Base-by-base conservation (phyloP, 2,329 filamentous ascomycete species). In the Dactylonectria estremocensis region DNA sequence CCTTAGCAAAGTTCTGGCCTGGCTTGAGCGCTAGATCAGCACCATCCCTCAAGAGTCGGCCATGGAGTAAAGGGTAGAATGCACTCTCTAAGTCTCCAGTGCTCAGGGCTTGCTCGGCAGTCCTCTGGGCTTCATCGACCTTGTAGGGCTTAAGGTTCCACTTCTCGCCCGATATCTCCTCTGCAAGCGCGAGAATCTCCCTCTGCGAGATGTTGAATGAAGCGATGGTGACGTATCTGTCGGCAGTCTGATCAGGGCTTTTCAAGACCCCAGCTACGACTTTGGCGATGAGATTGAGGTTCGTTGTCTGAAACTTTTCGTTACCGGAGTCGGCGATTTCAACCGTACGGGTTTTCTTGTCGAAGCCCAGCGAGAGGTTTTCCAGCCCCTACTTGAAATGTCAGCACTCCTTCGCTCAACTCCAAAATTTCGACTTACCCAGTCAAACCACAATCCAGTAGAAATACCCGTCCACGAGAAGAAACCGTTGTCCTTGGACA, bases 171-270 rank as follows among this genome's bases (percentile, higher is more conserved):
- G 55, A 64, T 4, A 54, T 28, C 1, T 54, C 4, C 11, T 60
- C 24, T 10, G 33, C 55, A 14, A 60, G 37, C 2, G 48, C 54
- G 14, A 64, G 55, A 18, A 52, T 59, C 9, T 53, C 54, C n/a
- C 6, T 59, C 18, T 64, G 54, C 10, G 52, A 63, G 18, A 63
- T 63, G n/a, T 63, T 63, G 49, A 63, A 63, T 1, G 60, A 63
- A 2, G 60, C 52, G 7, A 64, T 53, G 20, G 53, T 52, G 20
- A 58, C 59, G 37, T 64, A 59, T 22, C 37, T 45, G 45, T 59
- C 31, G 14, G 22, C 22, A n/a, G 61, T 28, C 18, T 45, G 46
- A 33, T 9, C 14, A 6, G 52, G 60, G n/a, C 37, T 49, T 16
- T 49, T 28, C 10, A 63, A 16, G 31, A 63, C 20, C 14, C 16